These are phyloP conservation scores for Aquanectria penicillioides DNA, from an alignment of 2,329 filamentous ascomycete species.

Conservation along the genomic window DNA sequence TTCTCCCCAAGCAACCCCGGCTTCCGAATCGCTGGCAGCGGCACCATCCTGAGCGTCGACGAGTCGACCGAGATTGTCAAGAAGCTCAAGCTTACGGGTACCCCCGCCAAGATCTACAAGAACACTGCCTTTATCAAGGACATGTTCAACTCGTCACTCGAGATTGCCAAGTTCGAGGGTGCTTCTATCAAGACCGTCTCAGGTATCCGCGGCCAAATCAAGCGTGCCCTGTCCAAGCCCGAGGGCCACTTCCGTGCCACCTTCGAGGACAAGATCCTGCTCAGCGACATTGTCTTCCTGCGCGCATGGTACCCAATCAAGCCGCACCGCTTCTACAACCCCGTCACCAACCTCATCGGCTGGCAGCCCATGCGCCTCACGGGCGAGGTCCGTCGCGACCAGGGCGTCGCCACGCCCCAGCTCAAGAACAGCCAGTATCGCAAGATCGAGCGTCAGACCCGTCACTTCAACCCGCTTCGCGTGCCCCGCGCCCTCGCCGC, in stretches of 20 bases:
- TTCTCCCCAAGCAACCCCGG: conserved; percentile 86
- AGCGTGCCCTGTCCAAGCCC: conserved; percentile 90
- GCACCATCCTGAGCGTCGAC: conserved; percentile 92
- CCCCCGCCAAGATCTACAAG: conserved; percentile 98
- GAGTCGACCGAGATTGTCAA: conserved; percentile 98
- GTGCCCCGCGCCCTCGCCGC: conserved; percentile 85
- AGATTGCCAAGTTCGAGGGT: conserved; percentile 98
- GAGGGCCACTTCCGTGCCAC: conserved; percentile 97
- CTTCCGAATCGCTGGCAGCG: conserved; percentile 94
- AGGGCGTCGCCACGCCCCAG: conserved; percentile 79
- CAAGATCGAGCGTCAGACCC: conserved; percentile 69
- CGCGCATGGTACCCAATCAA: conserved; percentile 97
- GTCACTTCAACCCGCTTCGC: conserved; percentile 81
- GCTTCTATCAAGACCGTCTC: conserved; percentile 96
- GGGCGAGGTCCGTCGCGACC: conserved; percentile 84
- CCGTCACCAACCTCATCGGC: conserved; percentile 90
- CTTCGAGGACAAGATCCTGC: conserved; percentile 97
- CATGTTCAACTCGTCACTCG: conserved; percentile 94
- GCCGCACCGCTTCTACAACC: conserved; percentile 96
- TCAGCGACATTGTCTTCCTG: conserved; percentile 96
- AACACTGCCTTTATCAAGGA: conserved; percentile 99
- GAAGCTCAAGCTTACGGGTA: conserved; percentile 96
- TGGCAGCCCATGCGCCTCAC: conserved; percentile 97
- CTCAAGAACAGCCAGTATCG: conserved; percentile 89
- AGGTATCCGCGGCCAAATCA: conserved; percentile 95